Base-by-base conservation (phyloP, 208 protist genomes). In the Crithidia sp. region DNA sequence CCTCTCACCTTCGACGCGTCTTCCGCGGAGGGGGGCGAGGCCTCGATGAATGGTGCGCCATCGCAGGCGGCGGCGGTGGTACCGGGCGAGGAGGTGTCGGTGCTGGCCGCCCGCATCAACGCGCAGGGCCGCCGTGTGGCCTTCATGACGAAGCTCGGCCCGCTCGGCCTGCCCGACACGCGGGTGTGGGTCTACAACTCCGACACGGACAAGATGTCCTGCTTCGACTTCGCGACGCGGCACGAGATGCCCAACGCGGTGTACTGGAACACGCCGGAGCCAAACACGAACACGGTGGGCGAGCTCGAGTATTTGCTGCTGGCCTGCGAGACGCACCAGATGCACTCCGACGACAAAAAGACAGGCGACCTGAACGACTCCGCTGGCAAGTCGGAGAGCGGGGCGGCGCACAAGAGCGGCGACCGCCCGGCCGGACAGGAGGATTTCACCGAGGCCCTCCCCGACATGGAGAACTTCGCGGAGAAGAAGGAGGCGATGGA, bases 241-340 rank as follows among this genome's bases (percentile, higher is more conserved):
- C 84, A 85, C 7, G 89, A 95, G 71, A 79, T 93, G 41, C 93
- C 90, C 0, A 83, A 92, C 14, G 78, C 87, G 6, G 75, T 97
- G 44, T 95, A 93, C 79, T 96, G 91, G 91, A 96, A 97, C 70
- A 94, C 90, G 36, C 91, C 91, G 16, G 90, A 95, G 66, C 90
- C 90, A 7, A 95, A 95, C 79, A 87, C 85, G 13, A 94, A 81
- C 79, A 83, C 84, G 12, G 82, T 95, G 56, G 93, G 93, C 16
- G 90, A 96, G 74, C 83, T 94, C 40, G 90, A 94, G 76, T 95
- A 94, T 62, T 85, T 97, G 4, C 83, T 97, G 40, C 83, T 97
- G 3, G 91, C 91, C 54, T 97, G 93, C 64, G 93, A 97, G 75
- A 95, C 92, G 7, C 90, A 93, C 71, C 84, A 93, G 67, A 66